Base-by-base conservation (phyloP, 345 rosid genomes). In the Microcos paniculata region DNA sequence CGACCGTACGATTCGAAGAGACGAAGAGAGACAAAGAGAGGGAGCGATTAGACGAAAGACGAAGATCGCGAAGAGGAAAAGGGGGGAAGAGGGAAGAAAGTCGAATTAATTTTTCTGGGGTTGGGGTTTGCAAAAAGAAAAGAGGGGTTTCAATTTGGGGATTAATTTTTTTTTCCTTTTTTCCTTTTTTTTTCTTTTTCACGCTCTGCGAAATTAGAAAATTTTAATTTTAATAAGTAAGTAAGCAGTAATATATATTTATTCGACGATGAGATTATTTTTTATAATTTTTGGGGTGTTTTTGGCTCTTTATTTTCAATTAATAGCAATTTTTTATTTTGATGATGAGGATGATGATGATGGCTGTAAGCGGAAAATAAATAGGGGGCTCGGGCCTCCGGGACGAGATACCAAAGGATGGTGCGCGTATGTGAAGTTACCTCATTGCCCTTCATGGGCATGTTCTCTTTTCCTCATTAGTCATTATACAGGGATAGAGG, bases 111-210 rank as follows among this genome's bases (percentile, higher is more conserved):
- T 31, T 52, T 23, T 23, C 45, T 23, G 26, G 18, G 26, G 11
- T 35, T 71, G 30, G 58, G 68, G 76, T 33, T 69, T 40, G 52
- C 28, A 10, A 65, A 21, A 56, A 10, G 9, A 31, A 61, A 61
- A 30, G 45, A 42, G 65, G 49, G 63, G 71, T 40, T 71, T 35
- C 63, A 55, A 35, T 55, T 67, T 71, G 62, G 63, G 74, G 51
- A 53, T 71, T 66, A 35, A 35, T 71, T 35, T 26, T 28, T 26
- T 59, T 59, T 26, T 8, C 31, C 31, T 31, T 23, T 21, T 30
- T 15, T 48, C 18, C 23, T 15, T 23, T 21, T 3, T 45, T 46
- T 45, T 46, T 46, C 1, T 68, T 55, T 33, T 52, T 21, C 21
- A 28, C 43, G 46, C 56, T 5, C 51, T 10, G 33, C 48, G 12